Percentiles rank a stretch among this genome's conserved stretches.
phyloP scores from a whole-genome alignment of 345 rosid species.

The Carallia brachiata region DNA sequence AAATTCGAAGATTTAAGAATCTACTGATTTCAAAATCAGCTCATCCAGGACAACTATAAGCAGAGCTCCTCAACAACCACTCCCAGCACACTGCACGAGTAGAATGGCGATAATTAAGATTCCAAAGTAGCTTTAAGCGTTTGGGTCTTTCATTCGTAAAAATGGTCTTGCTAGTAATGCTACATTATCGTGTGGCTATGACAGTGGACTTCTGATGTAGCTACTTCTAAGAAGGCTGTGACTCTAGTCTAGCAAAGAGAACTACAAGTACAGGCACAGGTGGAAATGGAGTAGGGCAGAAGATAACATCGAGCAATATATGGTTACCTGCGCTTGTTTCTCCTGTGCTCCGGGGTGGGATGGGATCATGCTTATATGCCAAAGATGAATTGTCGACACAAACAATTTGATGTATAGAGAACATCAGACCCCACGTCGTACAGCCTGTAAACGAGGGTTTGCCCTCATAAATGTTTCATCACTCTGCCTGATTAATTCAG shows the following conservation, averaged over 20 bases:
- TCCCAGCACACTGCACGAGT: conserved; percentile 34
- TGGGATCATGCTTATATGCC: conserved; percentile 29
- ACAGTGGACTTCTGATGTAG: background rate
- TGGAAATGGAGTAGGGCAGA: background rate
- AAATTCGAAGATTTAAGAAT: conserved; percentile 29
- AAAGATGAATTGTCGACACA: conserved; percentile 27
- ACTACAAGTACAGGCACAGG: background rate
- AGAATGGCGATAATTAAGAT: conserved; percentile 1
- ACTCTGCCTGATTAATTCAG: conserved; percentile 87
- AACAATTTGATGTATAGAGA: conserved; percentile 15
- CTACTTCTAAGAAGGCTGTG: background rate
- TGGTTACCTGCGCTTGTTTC: conserved; percentile 40
- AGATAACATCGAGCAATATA: background rate
- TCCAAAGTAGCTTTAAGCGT: background rate
- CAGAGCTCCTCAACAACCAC: conserved; percentile 33
- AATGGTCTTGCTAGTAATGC: background rate
- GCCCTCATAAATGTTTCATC: conserved; percentile 73
- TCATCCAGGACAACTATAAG: conserved; percentile 29
- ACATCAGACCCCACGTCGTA: conserved; percentile 35
- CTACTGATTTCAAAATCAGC: conserved; percentile 29
- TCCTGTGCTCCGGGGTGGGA: conserved; percentile 26
- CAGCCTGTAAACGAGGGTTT: conserved; percentile 59
- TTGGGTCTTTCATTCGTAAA: background rate
- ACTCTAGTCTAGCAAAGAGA: background rate
- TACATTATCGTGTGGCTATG: background rate